Evolutionary conservation across 768 basidiomycete species (phyloP).

Genomic region (Boletus speciosus): DNA sequence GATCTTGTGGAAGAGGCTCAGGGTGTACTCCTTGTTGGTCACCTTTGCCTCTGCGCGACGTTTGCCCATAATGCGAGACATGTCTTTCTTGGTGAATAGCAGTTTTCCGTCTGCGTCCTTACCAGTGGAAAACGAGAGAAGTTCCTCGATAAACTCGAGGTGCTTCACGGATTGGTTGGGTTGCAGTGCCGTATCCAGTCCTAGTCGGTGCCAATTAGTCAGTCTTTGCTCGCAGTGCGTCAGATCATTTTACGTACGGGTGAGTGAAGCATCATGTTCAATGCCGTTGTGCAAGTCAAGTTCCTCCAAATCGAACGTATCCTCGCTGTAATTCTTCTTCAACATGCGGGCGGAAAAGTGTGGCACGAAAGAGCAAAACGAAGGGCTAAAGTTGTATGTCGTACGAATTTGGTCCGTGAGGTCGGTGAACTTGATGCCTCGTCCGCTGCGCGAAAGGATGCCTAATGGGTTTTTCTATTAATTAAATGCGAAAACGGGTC

Average conservation of each 20-base stretch:
- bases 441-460: constrained; percentile 61
- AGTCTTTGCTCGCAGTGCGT: too few species aligned
- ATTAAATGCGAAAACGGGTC: background rate
- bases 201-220: constrained; percentile 32
- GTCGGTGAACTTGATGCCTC: constrained; percentile 60
- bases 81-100: constrained; percentile 54
- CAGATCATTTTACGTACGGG: constrained; percentile 23
- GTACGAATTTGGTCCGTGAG: constrained; percentile 40
- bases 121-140: constrained; percentile 59
- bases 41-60: constrained; percentile 58
- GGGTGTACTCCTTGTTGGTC: constrained; percentile 56
- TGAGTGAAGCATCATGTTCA: constrained; percentile 35
- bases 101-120: constrained; percentile 45
- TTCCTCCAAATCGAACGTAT: constrained; percentile 62
- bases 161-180: constrained; percentile 54
- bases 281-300: constrained; percentile 68
- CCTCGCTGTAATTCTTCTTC: constrained; percentile 50
- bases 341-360: constrained; percentile 57
- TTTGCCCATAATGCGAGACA: constrained; percentile 54
- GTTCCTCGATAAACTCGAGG: constrained; percentile 48
- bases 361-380: constrained; percentile 67
- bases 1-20: constrained; percentile 50
- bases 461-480: constrained; percentile 13
- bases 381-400: constrained; percentile 67
- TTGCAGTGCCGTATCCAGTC: constrained; percentile 47